These are phyloP conservation scores for Lepiota brunneoincarnata DNA, from an alignment of 768 basidiomycete species.

Conservation along the genomic window DNA sequence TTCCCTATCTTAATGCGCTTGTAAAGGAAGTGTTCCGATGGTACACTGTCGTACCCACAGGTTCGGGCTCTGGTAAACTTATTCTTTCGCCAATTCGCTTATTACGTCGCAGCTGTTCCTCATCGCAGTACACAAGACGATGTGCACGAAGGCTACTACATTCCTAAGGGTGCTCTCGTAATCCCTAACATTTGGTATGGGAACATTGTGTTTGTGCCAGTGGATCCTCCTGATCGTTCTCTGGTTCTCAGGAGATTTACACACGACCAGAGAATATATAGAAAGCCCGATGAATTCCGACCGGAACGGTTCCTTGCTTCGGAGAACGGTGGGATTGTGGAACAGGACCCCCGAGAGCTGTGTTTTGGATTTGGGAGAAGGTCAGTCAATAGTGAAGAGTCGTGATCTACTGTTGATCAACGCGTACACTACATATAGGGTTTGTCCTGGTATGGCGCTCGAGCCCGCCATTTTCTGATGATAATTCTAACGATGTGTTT, in stretches of 20 bases:
- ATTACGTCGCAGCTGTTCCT: conserved; percentile 37
- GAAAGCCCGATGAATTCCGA: conserved; percentile 51
- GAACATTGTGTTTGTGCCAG: neutral
- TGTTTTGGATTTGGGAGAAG: conserved; percentile 75
- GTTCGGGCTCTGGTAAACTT: conserved; percentile 21
- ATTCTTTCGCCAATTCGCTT: conserved; percentile 12
- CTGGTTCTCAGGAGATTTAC: conserved; percentile 39
- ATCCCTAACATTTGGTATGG: conserved; percentile 51
- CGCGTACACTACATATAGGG: conserved; percentile 26
- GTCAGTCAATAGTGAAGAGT: conserved; percentile 26
- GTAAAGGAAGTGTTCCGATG: conserved; percentile 56
- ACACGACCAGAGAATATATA: conserved; percentile 53
- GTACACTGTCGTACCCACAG: conserved; percentile 44
- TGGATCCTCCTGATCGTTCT: neutral
- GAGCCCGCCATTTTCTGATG: conserved; percentile 2
- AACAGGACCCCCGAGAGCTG: conserved; percentile 55
- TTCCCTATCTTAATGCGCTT: conserved; percentile 63
- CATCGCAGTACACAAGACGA: conserved; percentile 62
- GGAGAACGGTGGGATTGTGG: conserved; percentile 34
- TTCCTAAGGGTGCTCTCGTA: conserved; percentile 55
- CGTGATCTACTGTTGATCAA: neutral
- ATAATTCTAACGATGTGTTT: conserved; percentile 9
- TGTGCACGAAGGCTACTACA: conserved; percentile 57
- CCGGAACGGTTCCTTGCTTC: conserved; percentile 58
- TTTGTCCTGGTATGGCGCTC: conserved; percentile 42